Evolutionary conservation across 805 yeast species (phyloP).

Genomic region (Metschnikowia orientalis): DNA sequence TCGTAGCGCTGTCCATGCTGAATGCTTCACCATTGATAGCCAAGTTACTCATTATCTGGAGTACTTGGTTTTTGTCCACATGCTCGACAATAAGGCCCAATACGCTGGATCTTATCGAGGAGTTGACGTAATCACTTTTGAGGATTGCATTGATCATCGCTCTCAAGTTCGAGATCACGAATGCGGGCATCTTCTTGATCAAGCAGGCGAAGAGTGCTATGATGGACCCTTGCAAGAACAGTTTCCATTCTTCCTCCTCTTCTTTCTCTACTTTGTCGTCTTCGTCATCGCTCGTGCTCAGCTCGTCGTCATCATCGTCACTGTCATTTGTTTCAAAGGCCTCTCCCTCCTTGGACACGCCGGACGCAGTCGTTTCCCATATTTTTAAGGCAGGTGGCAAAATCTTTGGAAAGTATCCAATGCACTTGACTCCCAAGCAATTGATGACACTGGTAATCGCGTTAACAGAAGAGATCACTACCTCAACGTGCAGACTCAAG

Average conservation of each 20-base stretch:
- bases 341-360: too few species aligned
- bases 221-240: constrained; percentile 62
- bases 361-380: constrained; percentile 39
- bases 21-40: constrained; percentile 49
- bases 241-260: constrained; percentile 25
- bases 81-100: constrained; percentile 59
- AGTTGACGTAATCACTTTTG: constrained; percentile 54
- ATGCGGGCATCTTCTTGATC: constrained; percentile 80
- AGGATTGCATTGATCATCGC: constrained; percentile 59
- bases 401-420: constrained; percentile 81
- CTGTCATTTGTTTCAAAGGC: constrained; percentile 4
- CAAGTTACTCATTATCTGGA: constrained; percentile 55
- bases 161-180: constrained; percentile 64
- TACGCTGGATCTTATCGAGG: constrained; percentile 56
- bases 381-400: constrained; percentile 68
- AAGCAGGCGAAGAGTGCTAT: constrained; percentile 69
- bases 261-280: constrained; percentile 20
- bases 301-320: constrained; percentile 24
- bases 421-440: constrained; percentile 77
- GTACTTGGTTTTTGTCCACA: constrained; percentile 59
- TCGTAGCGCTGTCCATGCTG: constrained; percentile 29
- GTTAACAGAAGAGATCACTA: constrained; percentile 68
- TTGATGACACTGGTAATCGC: constrained; percentile 67
- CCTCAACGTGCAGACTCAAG: constrained; percentile 51
- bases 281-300: constrained; percentile 4